phyloP scores from a whole-genome alignment of 805 yeast species.

The Candida mattraensis region DNA sequence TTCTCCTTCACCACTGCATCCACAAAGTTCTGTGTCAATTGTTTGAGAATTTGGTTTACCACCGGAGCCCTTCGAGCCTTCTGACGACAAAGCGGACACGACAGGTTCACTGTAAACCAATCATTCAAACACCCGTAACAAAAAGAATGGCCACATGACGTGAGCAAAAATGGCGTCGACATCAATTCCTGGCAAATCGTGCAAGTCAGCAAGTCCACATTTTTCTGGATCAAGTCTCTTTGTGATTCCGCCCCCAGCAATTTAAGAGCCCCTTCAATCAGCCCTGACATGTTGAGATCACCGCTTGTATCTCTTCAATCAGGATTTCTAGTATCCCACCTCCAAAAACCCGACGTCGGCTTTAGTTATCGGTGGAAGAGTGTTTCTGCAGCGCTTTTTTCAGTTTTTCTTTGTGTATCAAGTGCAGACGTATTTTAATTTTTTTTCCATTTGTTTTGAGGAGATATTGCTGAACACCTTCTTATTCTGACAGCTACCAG shows the following conservation, averaged over 20 bases:
- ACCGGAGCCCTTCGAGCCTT: slow-evolving; percentile 50
- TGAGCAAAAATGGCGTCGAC: slow-evolving; percentile 57
- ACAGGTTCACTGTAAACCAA: slow-evolving; percentile 58
- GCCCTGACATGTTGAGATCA: slow-evolving; percentile 9
- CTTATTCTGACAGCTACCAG: no score
- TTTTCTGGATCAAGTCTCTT: slow-evolving; percentile 19
- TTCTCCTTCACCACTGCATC: slow-evolving; percentile 37
- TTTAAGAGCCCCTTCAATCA: slow-evolving; percentile 11
- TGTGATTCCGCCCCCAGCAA: slow-evolving; percentile 16
- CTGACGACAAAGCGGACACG: slow-evolving; percentile 70
- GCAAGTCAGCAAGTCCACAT: slow-evolving; percentile 43
- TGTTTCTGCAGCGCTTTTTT: no score
- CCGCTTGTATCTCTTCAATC: no score
- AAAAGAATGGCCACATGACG: slow-evolving; percentile 72
- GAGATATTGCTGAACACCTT: no score
- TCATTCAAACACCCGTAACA: slow-evolving; percentile 65
- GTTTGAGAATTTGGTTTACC: slow-evolving; percentile 52
- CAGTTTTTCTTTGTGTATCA: no score
- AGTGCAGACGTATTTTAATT: no score
- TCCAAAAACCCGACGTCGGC: no score
- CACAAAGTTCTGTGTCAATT: slow-evolving; percentile 42
- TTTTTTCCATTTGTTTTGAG: no score
- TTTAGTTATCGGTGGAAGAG: no score
- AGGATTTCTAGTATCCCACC: no score
- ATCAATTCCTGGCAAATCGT: slow-evolving; percentile 69